Evolutionary conservation across 768 basidiomycete genomes (phyloP), one percentile per base, ranked within the genome.

Genomic region (Kwoniella sp.): DNA sequence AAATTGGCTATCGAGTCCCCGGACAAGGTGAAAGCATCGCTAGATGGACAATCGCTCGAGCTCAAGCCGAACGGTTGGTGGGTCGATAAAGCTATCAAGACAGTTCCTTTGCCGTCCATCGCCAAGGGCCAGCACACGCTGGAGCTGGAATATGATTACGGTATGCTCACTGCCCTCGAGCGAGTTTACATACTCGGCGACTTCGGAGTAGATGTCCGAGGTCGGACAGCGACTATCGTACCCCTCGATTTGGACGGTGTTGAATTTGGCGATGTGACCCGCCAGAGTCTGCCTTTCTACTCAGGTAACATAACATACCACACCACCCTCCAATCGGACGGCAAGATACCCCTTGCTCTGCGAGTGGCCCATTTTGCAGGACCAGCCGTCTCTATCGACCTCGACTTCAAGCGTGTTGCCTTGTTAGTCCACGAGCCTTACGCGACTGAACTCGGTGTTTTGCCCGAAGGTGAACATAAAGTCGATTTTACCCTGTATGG

Each of bases 271-370:
- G 73, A 74, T 29, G 48, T 63, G 26, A 68, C 69, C 15, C 55
- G 61, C 37, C 73, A 74, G 40, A 63, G 62, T 22, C 40, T 72
- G 25, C 73, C 73, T 1, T 74, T 74, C 55, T 74, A 74, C 57
- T 56, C 69, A 21, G 73, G 71, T 13, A 71, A 71, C 50, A 33
- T 74, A 17, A 64, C 51, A 2, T 74, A 74, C 55, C 63, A 70
- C 37, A 55, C 36, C 17, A 51, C 36, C 21, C 24, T 49, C 2
- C 30, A 59, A 27, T 29, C 47, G 1, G 58, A 51, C 30, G 27
- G 47, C 2, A 29, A 50, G 21, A 30, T 48, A 29, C 40, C 40
- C 40, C 17, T 64, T 17, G 68, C 65, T 8, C 22, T 72, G n/a
- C 52, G 63, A 44, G 62, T 60, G 8, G 57, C 65, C 9, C 66